Percentiles rank a stretch among this genome's conserved stretches.
Conservation (phyloP, 1,284 basidiomycete species). For the Singerocomus inundabilis region DNA sequence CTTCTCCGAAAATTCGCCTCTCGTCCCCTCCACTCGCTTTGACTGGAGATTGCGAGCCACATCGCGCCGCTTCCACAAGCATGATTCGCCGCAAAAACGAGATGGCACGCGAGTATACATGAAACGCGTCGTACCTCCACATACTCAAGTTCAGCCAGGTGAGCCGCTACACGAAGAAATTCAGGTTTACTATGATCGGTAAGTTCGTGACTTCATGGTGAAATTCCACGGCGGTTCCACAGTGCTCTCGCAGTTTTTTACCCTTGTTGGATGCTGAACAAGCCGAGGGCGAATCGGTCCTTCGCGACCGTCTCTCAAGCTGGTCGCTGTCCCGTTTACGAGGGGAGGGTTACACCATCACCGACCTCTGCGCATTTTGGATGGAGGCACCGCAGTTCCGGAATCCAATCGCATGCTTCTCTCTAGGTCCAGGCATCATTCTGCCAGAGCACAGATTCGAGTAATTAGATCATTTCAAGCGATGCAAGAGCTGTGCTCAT, state of each 20-base stretch:
- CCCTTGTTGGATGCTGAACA: conserved; percentile 65
- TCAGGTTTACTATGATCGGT: conserved; percentile 46
- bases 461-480: conserved; percentile 38
- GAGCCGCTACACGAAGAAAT: conserved; percentile 46
- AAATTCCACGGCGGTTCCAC: neutral
- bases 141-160: conserved; percentile 32
- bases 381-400: conserved; percentile 58
- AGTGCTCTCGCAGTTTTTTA: conserved; percentile 52
- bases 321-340: conserved; percentile 62
- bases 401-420: conserved; percentile 60
- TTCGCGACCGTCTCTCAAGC: conserved; percentile 59
- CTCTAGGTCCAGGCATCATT: conserved; percentile 51
- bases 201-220: conserved; percentile 12
- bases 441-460: conserved; percentile 64
- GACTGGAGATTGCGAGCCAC: conserved; percentile 40
- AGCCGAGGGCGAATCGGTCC: conserved; percentile 54
- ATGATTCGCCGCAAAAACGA: conserved; percentile 2
- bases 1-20: conserved; percentile 33
- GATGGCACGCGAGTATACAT: conserved; percentile 17
- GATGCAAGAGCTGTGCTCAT: neutral
- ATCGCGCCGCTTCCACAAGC: conserved; percentile 27
- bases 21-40: conserved; percentile 32
- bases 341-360: conserved; percentile 69
- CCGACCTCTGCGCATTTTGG: conserved; percentile 64
- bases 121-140: conserved; percentile 39